Evolutionary conservation across 768 basidiomycete species (phyloP).

Genomic region (Agrocybe praecox): DNA sequence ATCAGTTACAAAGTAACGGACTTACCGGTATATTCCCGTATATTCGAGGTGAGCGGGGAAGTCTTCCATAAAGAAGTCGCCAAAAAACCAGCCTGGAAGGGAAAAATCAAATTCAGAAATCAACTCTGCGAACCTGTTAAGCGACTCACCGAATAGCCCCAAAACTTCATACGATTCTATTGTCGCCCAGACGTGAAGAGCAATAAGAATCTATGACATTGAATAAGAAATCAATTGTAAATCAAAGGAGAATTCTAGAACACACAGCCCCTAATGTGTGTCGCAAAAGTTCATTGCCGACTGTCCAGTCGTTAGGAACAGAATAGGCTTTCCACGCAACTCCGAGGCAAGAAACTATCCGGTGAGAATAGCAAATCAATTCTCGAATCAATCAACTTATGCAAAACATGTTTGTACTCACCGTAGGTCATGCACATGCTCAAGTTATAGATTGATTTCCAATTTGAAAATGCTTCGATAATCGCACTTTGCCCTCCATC

Average conservation of each 20-base stretch:
- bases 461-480: constrained; percentile 93
- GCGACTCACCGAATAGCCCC: constrained; percentile 79
- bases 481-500: constrained; percentile 77
- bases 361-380: constrained; percentile 5
- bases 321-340: constrained; percentile 91
- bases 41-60: constrained; percentile 91
- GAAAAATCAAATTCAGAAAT: not conserved
- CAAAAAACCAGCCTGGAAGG: constrained; percentile 91
- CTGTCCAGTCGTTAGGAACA: constrained; percentile 81
- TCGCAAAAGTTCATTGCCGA: constrained; percentile 83
- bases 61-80: constrained; percentile 95
- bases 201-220: constrained; percentile 67
- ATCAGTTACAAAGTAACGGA: not conserved
- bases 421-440: constrained; percentile 96
- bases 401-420: constrained; percentile 29
- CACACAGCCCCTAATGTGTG: constrained; percentile 88
- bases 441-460: constrained; percentile 92
- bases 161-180: constrained; percentile 90
- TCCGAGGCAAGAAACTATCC: constrained; percentile 77
- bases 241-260: constrained; percentile 7
- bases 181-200: constrained; percentile 90
- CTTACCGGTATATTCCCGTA: constrained; percentile 92
- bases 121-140: not conserved
- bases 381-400: not conserved
- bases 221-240: constrained; percentile 3